These are phyloP conservation scores for Helianthus tuberosus DNA, from an alignment of 129 eudicot genomes.

Conservation along the genomic window DNA sequence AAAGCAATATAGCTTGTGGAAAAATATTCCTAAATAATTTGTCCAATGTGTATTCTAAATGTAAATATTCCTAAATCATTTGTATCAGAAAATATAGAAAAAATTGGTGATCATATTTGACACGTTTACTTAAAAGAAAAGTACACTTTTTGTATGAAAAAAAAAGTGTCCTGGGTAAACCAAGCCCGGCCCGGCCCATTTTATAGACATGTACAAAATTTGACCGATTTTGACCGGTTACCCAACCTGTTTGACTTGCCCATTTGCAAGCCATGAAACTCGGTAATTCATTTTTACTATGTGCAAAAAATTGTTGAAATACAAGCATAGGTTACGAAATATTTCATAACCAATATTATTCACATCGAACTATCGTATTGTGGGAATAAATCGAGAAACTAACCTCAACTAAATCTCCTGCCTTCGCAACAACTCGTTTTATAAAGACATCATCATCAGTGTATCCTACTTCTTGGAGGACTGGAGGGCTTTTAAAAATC, in stretches of 20 bases:
- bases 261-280: neutral
- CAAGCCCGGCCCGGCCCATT: neutral
- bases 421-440: conserved; percentile 88
- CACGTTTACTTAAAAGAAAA: neutral
- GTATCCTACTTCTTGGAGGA: conserved; percentile 90
- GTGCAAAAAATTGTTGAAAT: neutral
- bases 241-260: neutral
- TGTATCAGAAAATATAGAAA: neutral
- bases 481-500: conserved; percentile 95
- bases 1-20: neutral
- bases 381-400: conserved; percentile 20
- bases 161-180: neutral
- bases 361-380: neutral
- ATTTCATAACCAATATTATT: neutral
- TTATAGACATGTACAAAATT: neutral
- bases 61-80: neutral
- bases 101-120: neutral
- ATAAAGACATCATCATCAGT: conserved; percentile 96
- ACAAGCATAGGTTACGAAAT: neutral
- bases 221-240: neutral
- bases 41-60: too few species aligned
- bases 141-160: neutral
- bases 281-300: neutral
- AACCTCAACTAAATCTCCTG: conserved; percentile 92
- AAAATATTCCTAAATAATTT: neutral